Evolutionary conservation across 2,329 filamentous ascomycete species (phyloP).

Genomic region (Ilyonectria robusta): DNA sequence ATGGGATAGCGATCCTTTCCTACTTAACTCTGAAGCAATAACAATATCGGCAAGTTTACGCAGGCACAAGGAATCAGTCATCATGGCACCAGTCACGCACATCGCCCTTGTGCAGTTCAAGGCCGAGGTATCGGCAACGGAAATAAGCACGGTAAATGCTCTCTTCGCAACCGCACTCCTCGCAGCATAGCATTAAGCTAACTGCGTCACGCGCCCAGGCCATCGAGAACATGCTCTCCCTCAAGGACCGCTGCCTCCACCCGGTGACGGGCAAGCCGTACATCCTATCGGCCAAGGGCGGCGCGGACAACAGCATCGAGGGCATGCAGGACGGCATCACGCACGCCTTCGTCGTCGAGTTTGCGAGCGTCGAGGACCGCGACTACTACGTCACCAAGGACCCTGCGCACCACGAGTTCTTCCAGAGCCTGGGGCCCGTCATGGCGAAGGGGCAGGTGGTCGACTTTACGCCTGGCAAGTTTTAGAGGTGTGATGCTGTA

Average conservation of each 20-base stretch:
- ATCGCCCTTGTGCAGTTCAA: constrained; percentile 42
- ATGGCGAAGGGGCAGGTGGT: constrained; percentile 69
- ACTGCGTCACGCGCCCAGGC: constrained; percentile 11
- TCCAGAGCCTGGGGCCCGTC: constrained; percentile 61
- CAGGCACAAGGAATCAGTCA: background rate
- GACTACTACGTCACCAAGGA: constrained; percentile 78
- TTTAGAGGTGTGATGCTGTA: background rate
- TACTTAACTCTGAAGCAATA: background rate
- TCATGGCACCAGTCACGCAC: constrained; percentile 35
- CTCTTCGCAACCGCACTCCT: background rate
- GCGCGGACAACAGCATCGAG: constrained; percentile 73
- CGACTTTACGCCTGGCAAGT: constrained; percentile 61
- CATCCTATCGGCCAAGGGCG: constrained; percentile 70
- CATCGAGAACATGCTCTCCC: constrained; percentile 55
- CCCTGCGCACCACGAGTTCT: constrained; percentile 73
- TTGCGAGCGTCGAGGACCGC: constrained; percentile 73
- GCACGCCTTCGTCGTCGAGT: constrained; percentile 78
- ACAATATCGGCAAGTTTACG: background rate
- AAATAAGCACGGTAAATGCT: constrained; percentile 27
- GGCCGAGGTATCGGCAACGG: constrained; percentile 22
- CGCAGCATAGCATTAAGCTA: background rate
- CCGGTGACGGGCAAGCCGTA: constrained; percentile 72
- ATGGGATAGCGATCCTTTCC: background rate
- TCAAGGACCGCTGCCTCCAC: constrained; percentile 73
- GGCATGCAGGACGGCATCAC: constrained; percentile 72